A percentile compares a stretch with the other conserved stretches of the same genome.
Evolutionary conservation across 169 alveolate species (phyloP).

Genomic region (Plasmodium gallinaceum): DNA sequence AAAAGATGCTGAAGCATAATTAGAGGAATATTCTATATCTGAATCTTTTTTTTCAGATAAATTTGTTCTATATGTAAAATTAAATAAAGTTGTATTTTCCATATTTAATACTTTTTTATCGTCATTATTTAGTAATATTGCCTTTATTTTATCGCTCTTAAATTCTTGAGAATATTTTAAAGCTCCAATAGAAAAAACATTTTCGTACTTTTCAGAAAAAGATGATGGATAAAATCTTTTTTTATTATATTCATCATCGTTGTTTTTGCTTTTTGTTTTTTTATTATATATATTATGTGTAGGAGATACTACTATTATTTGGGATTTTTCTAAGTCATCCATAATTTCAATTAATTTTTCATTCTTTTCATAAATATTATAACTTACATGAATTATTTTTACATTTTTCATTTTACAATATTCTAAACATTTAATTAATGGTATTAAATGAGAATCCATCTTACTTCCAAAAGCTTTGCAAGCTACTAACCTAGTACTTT

Average conservation of each 20-base stretch:
- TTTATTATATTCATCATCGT: neutral
- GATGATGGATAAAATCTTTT: constrained; percentile 6
- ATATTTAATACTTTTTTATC: neutral
- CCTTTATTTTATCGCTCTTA: neutral
- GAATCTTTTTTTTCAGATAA: neutral
- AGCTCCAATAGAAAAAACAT: constrained; percentile 41
- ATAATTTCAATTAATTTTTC: constrained; percentile 30
- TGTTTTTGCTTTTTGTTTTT: neutral
- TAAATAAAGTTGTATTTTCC: constrained; percentile 17
- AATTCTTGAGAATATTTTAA: neutral
- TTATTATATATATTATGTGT: neutral
- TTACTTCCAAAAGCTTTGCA: constrained; percentile 31
- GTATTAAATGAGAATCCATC: constrained; percentile 9
- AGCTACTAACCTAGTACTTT: neutral
- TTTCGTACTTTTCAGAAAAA: constrained; percentile 11
- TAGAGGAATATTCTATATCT: neutral
- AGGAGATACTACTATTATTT: constrained; percentile 17
- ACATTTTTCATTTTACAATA: constrained; percentile 26
- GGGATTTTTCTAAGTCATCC: constrained; percentile 3
- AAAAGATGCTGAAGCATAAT: constrained; percentile 25
- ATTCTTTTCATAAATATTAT: constrained; percentile 29
- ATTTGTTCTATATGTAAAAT: constrained; percentile 1
- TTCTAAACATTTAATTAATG: constrained; percentile 38
- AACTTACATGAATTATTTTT: constrained; percentile 28
- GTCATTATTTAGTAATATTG: neutral